phyloP scores from a whole-genome alignment of 2,329 filamentous ascomycete species.

The Decorospora gaudefroyi region DNA sequence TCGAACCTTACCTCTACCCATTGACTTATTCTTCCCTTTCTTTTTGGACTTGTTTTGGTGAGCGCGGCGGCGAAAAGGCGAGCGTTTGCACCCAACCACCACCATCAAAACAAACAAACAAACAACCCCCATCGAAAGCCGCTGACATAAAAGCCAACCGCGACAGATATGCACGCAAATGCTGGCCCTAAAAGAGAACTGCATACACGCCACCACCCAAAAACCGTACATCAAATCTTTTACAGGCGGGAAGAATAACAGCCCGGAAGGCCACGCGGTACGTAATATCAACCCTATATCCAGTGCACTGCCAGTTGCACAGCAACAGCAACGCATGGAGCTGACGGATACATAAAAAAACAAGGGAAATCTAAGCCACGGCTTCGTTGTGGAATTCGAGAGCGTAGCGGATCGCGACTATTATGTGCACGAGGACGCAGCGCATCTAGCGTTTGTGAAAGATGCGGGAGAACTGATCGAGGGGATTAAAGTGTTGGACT shows the following conservation, averaged over 20 bases:
- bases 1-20: too few relatives aligned
- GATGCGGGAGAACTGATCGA: constrained; percentile 55
- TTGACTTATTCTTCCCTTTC: too few relatives aligned
- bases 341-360: too few relatives aligned
- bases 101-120: constrained; percentile 5
- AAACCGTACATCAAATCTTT: constrained; percentile 64
- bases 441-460: constrained; percentile 64
- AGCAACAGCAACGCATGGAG: too few relatives aligned
- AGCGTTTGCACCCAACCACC: too few relatives aligned
- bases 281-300: constrained; percentile 13
- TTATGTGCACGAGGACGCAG: constrained; percentile 68
- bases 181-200: constrained; percentile 61
- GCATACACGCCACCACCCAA: constrained; percentile 62
- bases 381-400: constrained; percentile 70
- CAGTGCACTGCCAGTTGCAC: too few relatives aligned
- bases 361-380: constrained; percentile 69
- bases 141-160: constrained; percentile 11
- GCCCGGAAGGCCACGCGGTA: constrained; percentile 65
- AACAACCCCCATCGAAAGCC: background rate
- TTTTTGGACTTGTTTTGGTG: too few relatives aligned
- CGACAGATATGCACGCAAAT: constrained; percentile 61
- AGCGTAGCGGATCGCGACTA: constrained; percentile 68
- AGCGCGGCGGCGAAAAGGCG: too few relatives aligned
- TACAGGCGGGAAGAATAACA: constrained; percentile 65
- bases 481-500: constrained; percentile 65